Conservation (phyloP, 179 eudicot genomes). For the Dionaea muscipula region DNA sequence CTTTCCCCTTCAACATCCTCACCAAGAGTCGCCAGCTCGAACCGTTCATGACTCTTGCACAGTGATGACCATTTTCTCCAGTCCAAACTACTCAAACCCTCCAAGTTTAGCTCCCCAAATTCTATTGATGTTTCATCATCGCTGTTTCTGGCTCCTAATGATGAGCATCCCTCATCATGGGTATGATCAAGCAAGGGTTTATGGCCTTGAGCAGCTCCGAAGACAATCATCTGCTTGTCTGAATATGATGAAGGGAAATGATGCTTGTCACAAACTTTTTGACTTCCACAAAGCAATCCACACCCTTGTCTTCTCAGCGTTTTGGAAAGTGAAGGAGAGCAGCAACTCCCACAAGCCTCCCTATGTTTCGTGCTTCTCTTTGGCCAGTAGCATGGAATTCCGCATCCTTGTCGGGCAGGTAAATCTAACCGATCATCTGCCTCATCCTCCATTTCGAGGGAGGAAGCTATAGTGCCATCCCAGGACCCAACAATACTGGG, state of each 20-base stretch:
- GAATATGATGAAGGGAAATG: constrained; percentile 33
- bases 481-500: constrained; percentile 79
- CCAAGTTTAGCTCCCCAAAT: constrained; percentile 83
- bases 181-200: constrained; percentile 62
- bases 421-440: constrained; percentile 54
- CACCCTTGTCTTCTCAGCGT: constrained; percentile 69
- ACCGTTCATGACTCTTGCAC: constrained; percentile 69
- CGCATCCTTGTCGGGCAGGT: constrained; percentile 79
- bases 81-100: constrained; percentile 81
- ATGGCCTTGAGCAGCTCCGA: constrained; percentile 46
- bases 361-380: constrained; percentile 60
- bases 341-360: constrained; percentile 58
- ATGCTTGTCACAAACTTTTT: constrained; percentile 26
- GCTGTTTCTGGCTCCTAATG: constrained; percentile 50
- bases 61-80: constrained; percentile 94
- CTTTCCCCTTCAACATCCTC: constrained; percentile 51
- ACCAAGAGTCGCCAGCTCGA: constrained; percentile 36
- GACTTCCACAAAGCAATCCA: constrained; percentile 62
- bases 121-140: constrained; percentile 79
- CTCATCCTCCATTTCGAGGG: constrained; percentile 57
- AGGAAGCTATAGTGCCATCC: constrained; percentile 72
- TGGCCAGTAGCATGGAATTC: constrained; percentile 90
- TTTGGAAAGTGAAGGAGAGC: constrained; percentile 88
- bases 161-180: constrained; percentile 47
- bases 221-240: constrained; percentile 38